Base-by-base conservation (phyloP, 225 moss, liverwort and hornwort species). In the Thuidium tamariscinum region DNA sequence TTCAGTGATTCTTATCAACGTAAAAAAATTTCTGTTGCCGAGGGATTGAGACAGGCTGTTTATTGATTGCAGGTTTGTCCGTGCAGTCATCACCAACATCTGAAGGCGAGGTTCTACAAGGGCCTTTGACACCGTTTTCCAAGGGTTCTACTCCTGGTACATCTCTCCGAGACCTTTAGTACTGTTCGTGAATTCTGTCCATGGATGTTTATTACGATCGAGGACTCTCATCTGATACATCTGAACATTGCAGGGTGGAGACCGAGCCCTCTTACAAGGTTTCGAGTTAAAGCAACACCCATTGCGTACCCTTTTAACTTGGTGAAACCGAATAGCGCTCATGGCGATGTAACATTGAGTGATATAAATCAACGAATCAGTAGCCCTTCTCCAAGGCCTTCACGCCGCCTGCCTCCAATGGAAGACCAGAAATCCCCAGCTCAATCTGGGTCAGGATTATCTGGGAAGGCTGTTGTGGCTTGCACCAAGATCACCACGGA, bases 271-370 rank as follows among this genome's bases (percentile, higher is more conserved):
- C 91, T 93, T 54, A 93, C 89, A 34, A 86, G 93, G 84, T 92
- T 93, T 77, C 87, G 89, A 65, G 91, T 89, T 20, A 96, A 95
- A 85, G 90, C 88, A 13, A 95, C 95, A 19, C 97, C 96, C 27
- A 95, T 95, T 39, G 97, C 95, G 4, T 97, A 97, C 83, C 97
- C 97, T 34, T 97, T 97, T 70, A 95, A 94, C 82, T 92, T 97
- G 77, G 88, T 96, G 85, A 97, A 97, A 91, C 97, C 97, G 3
- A 95, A 95, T 60, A 93, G 95, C 86, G 95, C 95, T 55, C 95
- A 94, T 75, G 96, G 95, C n/a, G 97, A 96, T 79, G 94, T 97
- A 1, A 97, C 97, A 11, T 85, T 97, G 8, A 92, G 92, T 32
- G 97, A 97, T 71, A 97, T 97, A 48, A 97, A 97, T 74, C 93